Evolutionary conservation across 345 rosid species (phyloP), one percentile per base, ranked within the genome.

Genomic region (Eucalyptus virginea): DNA sequence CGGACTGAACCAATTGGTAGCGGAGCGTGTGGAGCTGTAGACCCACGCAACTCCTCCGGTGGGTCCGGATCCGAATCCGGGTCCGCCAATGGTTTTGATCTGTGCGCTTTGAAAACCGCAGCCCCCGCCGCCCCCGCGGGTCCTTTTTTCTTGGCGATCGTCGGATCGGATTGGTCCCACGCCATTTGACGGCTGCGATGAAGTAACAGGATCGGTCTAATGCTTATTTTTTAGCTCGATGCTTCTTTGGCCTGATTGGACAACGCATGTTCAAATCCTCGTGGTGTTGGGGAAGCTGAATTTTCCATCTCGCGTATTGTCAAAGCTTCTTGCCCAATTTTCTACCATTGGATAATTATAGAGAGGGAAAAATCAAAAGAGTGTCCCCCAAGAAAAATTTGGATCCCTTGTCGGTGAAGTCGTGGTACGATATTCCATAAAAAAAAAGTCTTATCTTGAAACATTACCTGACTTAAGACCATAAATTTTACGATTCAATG

Each of bases 401-500:
- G 62, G 62, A 56, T 56, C 62, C 62, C 30, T 24, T 56, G 3
- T 10, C 13, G 2, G 6, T 8, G 32, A 18, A 32, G 40, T 32
- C 40, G 2, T 3, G 80, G 21, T 18, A 32, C 11, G 12, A 24
- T 24, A 24, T 56, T 56, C 13, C 2, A 56, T 10, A 24, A 26
- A 56, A 1, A 21, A 56, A 56, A 24, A 56, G 14, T 24, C 13
- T 0, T 56, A 56, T 5, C 14, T 10, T 24, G 1, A 56, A 56
- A 9, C 28, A 23, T 4, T 6, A 56, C 62, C 6, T 0, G 3
- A 56, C 1, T 56, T 24, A 56, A 56, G 6, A 23, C 0, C 6
- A 5, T 24, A 9, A 1, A 24, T 56, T 56, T 23, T 24, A 56
- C 1, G 0, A 10, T 11, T 23, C 3, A 24, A 23, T 0, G 6